Conservation (phyloP, 345 rosid genomes). For the Salix brachista region DNA sequence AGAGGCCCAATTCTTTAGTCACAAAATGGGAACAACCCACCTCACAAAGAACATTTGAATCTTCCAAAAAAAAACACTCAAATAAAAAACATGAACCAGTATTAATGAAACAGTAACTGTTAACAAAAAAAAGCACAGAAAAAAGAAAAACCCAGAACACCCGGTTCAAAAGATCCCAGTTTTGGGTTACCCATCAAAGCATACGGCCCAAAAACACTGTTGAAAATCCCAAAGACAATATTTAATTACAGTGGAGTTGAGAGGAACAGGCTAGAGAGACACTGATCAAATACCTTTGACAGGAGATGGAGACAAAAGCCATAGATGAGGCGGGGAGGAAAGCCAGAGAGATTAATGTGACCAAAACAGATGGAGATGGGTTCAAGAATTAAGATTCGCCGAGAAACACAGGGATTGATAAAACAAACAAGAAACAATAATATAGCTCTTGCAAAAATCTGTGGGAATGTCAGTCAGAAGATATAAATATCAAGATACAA, state of each 20-base stretch:
- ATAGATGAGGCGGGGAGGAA: constrained; percentile 23
- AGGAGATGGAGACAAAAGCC: constrained; percentile 11
- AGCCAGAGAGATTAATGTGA: constrained; percentile 11
- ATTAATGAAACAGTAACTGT: constrained; percentile 36
- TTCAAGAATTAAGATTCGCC: constrained; percentile 26
- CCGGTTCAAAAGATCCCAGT: constrained; percentile 5
- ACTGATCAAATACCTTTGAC: constrained; percentile 43
- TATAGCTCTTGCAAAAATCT: constrained; percentile 19
- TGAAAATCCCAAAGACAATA: background rate
- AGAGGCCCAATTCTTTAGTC: constrained; percentile 19
- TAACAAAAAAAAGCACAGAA: background rate
- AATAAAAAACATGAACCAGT: background rate
- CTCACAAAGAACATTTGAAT: constrained; percentile 9
- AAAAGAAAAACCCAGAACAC: constrained; percentile 4
- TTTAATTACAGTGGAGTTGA: background rate
- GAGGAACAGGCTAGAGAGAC: constrained; percentile 17
- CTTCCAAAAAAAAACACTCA: background rate
- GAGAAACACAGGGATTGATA: background rate
- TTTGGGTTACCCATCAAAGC: constrained; percentile 1
- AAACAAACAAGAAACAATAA: background rate
- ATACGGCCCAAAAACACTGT: background rate
- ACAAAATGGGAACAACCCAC: constrained; percentile 15
- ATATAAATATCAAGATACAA: constrained; percentile 4
- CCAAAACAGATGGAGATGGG: constrained; percentile 5
- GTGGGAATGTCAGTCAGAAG: constrained; percentile 35